phyloP scores from a whole-genome alignment of 2,329 filamentous ascomycete genomes.

The Arthrobotrys conoides region DNA sequence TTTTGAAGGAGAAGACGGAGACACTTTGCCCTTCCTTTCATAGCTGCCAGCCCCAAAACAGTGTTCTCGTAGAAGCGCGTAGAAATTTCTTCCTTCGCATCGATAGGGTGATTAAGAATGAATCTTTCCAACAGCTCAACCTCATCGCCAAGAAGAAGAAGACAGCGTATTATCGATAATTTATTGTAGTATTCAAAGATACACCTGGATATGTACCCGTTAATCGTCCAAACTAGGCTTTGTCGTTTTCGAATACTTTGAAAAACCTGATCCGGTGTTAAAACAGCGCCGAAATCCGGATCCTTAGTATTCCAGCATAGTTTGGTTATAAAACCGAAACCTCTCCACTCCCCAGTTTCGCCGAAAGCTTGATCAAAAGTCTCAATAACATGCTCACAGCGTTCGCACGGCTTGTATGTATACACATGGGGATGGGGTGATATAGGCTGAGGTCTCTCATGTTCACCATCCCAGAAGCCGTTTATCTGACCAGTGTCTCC shows the following conservation, averaged over 20 bases:
- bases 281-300: no score
- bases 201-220: not conserved
- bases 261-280: no score
- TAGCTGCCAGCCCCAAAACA: not conserved
- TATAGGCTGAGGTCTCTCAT: not conserved
- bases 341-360: not conserved
- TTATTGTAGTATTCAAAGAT: not conserved
- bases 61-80: not conserved
- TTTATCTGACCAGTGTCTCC: not conserved
- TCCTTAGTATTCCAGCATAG: no score
- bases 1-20: constrained; percentile 11
- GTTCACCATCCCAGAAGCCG: not conserved
- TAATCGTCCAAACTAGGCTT: not conserved
- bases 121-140: not conserved
- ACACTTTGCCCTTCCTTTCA: constrained; percentile 3
- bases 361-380: not conserved
- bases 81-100: not conserved
- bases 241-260: no score
- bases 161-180: not conserved
- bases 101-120: not conserved
- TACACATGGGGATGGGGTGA: no score
- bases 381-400: not conserved
- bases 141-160: not conserved
- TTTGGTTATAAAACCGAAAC: no score
- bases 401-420: not conserved